phyloP scores from a whole-genome alignment of 805 yeast genomes.

The Pichia insulana region DNA sequence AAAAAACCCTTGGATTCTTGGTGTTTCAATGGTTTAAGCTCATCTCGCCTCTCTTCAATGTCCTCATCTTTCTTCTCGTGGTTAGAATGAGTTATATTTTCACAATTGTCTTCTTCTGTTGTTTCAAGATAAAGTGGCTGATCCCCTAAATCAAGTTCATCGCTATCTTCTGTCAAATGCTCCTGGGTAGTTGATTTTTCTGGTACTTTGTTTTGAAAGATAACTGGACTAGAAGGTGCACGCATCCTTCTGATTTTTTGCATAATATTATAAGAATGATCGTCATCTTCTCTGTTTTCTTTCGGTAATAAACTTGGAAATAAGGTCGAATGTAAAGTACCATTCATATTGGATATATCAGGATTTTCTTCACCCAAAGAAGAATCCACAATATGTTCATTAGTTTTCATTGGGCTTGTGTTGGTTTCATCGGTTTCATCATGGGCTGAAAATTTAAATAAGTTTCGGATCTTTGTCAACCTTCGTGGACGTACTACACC shows the following conservation, averaged over 20 bases:
- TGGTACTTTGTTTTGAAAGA: slow-evolving; percentile 7
- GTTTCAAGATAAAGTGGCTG: not conserved
- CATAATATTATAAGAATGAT: slow-evolving; percentile 20
- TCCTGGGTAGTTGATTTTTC: not conserved
- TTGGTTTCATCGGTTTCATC: not conserved
- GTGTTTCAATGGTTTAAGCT: slow-evolving; percentile 11
- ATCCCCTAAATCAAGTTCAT: slow-evolving; percentile 24
- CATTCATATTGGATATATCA: not conserved
- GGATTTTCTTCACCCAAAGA: too few species aligned
- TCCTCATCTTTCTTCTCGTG: slow-evolving; percentile 1
- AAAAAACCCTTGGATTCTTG: slow-evolving; percentile 15
- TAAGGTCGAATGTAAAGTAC: not conserved
- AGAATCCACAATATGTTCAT: too few species aligned
- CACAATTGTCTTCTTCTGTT: not conserved
- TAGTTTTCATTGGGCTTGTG: too few species aligned
- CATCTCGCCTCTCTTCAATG: slow-evolving; percentile 11
- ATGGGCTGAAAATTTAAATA: slow-evolving; percentile 21
- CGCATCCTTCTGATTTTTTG: slow-evolving; percentile 28
- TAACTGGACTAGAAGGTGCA: slow-evolving; percentile 25
- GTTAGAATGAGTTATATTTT: not conserved
- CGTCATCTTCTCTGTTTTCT: slow-evolving; percentile 6
- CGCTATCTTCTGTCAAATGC: slow-evolving; percentile 4
- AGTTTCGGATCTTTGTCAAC: slow-evolving; percentile 21
- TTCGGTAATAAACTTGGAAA: not conserved
- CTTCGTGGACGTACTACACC: slow-evolving; percentile 13